Evolutionary conservation across 1,284 basidiomycete species (phyloP).

Genomic region (Xerocomus minutiporus): DNA sequence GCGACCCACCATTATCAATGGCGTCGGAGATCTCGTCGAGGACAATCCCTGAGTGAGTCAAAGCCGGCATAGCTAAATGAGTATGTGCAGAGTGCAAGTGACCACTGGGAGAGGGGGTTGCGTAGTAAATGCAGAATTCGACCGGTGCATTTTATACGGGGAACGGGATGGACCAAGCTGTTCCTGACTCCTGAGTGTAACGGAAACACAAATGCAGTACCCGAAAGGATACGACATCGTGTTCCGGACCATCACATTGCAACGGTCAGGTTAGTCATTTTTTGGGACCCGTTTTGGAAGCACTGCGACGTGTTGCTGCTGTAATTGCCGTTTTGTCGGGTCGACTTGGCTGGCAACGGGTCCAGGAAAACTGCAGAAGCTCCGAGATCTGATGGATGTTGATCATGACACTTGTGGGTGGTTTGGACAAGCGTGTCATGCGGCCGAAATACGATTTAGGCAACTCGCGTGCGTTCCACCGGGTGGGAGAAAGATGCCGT

Average conservation of each 20-base stretch:
- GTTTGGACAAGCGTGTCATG: constrained; percentile 9
- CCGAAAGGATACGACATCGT: constrained; percentile 21
- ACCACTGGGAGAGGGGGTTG: background rate
- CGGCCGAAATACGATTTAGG: constrained; percentile 7
- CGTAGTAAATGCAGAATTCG: constrained; percentile 1
- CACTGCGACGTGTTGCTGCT: constrained; percentile 9
- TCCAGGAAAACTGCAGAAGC: constrained; percentile 3
- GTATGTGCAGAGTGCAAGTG: background rate
- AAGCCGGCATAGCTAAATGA: constrained; percentile 22
- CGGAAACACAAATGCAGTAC: constrained; percentile 8
- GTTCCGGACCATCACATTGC: constrained; percentile 23
- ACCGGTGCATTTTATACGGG: constrained; percentile 19
- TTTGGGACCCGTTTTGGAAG: background rate
- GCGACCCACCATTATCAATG: constrained; percentile 60
- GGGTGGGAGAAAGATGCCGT: constrained; percentile 5
- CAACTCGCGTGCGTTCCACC: constrained; percentile 4
- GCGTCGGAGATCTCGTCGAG: constrained; percentile 71
- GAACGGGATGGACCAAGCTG: constrained; percentile 5
- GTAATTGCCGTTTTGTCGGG: constrained; percentile 8
- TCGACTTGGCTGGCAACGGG: constrained; percentile 5
- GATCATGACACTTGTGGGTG: constrained; percentile 19
- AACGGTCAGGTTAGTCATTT: constrained; percentile 6
- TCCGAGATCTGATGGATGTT: constrained; percentile 18
- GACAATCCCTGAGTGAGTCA: constrained; percentile 31
- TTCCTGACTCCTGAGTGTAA: constrained; percentile 1